Evolutionary conservation across 2,329 filamentous ascomycete genomes (phyloP).

Genomic region (Zymoseptoria passerinii): DNA sequence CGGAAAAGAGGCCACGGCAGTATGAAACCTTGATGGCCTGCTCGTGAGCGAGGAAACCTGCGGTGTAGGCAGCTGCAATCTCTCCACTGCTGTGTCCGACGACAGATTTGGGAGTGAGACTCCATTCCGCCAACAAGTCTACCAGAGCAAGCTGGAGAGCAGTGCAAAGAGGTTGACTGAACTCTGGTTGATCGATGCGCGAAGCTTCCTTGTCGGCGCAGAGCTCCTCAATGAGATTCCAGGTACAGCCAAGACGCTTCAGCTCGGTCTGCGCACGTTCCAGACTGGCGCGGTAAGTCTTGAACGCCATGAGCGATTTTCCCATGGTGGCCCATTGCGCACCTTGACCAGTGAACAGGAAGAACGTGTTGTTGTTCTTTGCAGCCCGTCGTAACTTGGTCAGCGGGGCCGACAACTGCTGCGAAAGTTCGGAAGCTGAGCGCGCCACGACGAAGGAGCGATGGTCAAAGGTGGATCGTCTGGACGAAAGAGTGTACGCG

Average conservation of each 20-base stretch:
- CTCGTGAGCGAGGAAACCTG: slow-evolving; percentile 15
- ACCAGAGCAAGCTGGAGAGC: slow-evolving; percentile 46
- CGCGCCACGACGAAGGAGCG: slow-evolving; percentile 4
- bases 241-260: slow-evolving; percentile 12
- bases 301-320: slow-evolving; percentile 10
- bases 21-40: slow-evolving; percentile 11
- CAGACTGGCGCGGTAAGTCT: slow-evolving; percentile 7
- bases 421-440: background rate
- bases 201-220: slow-evolving; percentile 39
- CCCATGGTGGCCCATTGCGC: slow-evolving; percentile 14
- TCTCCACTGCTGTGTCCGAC: slow-evolving; percentile 28
- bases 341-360: slow-evolving; percentile 18
- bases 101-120: slow-evolving; percentile 15
- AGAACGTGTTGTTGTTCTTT: background rate
- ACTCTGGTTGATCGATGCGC: slow-evolving; percentile 17
- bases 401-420: background rate
- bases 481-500: slow-evolving; percentile 7
- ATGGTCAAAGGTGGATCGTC: slow-evolving; percentile 1
- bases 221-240: slow-evolving; percentile 15
- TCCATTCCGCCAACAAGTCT: slow-evolving; percentile 29
- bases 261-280: slow-evolving; percentile 1
- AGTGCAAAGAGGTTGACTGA: slow-evolving; percentile 47
- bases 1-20: slow-evolving; percentile 11
- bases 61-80: slow-evolving; percentile 27
- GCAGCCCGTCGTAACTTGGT: background rate